Conservation (phyloP, 306 rosid species). For the Luffa aegyptiaca region DNA sequence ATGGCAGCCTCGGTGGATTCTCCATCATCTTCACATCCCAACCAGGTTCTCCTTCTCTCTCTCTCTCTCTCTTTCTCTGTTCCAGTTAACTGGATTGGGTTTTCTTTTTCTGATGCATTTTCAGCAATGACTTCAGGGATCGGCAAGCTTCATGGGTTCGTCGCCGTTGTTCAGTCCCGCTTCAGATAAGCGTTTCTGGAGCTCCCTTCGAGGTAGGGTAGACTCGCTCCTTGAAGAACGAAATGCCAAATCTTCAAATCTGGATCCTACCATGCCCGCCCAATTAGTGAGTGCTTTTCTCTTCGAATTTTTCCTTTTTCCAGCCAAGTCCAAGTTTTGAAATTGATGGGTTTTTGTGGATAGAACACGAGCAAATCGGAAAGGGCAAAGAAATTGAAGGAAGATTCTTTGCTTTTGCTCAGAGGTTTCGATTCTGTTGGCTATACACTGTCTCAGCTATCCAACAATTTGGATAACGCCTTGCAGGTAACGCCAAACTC, state of each 20-base stretch:
- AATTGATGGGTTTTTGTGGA: conserved; percentile 3
- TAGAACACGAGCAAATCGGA: conserved; percentile 29
- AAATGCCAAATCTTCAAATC: conserved; percentile 8
- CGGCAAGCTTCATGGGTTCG: conserved; percentile 20
- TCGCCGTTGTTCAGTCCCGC: conserved; percentile 55
- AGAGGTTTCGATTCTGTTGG: conserved; percentile 87
- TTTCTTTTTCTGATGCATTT: not conserved
- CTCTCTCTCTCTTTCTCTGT: not conserved
- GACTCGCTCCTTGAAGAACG: conserved; percentile 37
- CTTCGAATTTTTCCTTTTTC: not conserved
- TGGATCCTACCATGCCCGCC: conserved; percentile 7
- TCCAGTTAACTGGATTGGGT: not conserved
- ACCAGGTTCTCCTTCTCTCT: conserved; percentile 32
- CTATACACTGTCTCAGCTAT: conserved; percentile 58
- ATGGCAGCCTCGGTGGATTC: conserved; percentile 50
- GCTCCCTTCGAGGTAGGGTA: conserved; percentile 40
- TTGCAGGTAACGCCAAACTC: conserved; percentile 41
- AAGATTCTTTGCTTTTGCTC: conserved; percentile 57
- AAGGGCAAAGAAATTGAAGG: conserved; percentile 36
- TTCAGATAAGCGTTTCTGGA: conserved; percentile 77
- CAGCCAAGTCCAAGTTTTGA: not conserved
- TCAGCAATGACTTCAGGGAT: conserved; percentile 17
- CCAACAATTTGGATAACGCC: conserved; percentile 68
- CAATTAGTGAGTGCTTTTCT: conserved; percentile 17
- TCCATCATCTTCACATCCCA: conserved; percentile 31